phyloP scores from a whole-genome alignment of 345 rosid species.

The Gossypium rotundifolium region DNA sequence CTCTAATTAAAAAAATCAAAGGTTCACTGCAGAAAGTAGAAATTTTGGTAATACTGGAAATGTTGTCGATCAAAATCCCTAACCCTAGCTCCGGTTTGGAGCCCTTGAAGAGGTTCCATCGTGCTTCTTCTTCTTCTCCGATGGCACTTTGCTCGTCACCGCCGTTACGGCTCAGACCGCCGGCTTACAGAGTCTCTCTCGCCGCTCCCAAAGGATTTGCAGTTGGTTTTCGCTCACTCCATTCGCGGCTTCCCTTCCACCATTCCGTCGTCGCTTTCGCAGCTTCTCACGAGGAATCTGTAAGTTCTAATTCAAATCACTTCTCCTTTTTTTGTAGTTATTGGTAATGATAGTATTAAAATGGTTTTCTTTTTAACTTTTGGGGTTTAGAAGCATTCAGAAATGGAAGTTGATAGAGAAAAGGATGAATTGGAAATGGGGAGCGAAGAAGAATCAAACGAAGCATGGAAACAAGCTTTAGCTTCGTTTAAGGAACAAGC shows the following conservation, averaged over 20 bases:
- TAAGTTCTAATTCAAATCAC: slow-evolving; percentile 17
- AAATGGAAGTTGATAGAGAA: slow-evolving; percentile 58
- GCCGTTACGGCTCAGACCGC: slow-evolving; percentile 23
- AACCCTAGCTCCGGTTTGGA: slow-evolving; percentile 17
- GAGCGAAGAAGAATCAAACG: slow-evolving; percentile 56
- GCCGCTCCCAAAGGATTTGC: slow-evolving; percentile 22
- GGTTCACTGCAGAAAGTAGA: background rate
- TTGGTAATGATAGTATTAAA: background rate
- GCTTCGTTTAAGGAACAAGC: slow-evolving; percentile 74
- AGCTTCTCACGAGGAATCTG: slow-evolving; percentile 64
- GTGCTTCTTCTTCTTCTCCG: slow-evolving; percentile 20
- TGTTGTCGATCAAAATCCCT: slow-evolving; percentile 34
- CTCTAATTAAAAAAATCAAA: background rate
- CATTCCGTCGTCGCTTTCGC: slow-evolving; percentile 31
- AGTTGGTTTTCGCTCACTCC: slow-evolving; percentile 24
- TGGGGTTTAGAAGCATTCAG: slow-evolving; percentile 42
- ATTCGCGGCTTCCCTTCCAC: slow-evolving; percentile 24
- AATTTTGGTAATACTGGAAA: background rate
- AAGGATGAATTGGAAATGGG: slow-evolving; percentile 23
- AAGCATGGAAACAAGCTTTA: slow-evolving; percentile 81
- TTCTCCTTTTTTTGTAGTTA: background rate
- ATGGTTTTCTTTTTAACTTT: background rate
- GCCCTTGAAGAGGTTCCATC: slow-evolving; percentile 15
- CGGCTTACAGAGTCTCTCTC: slow-evolving; percentile 12
- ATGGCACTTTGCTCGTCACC: slow-evolving; percentile 15